Evolutionary conservation across 306 rosid species (phyloP), one percentile per base, ranked within the genome.

Genomic region (Macrotyloma uniflorum): DNA sequence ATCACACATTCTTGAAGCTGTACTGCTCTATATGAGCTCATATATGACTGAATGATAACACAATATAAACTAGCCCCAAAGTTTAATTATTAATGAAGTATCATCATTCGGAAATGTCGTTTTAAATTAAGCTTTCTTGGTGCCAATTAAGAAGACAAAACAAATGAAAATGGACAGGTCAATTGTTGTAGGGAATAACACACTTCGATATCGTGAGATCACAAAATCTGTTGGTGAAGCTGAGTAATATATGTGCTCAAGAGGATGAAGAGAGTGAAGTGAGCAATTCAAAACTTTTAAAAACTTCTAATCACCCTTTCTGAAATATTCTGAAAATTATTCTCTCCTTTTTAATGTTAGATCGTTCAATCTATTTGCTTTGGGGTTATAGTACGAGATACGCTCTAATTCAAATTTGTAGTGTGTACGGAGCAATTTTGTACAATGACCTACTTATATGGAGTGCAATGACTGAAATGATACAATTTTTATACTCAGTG

Each of bases 91-190:
- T 55, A 69, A 8, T 68, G 78, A 19, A 75, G 42, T 67, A 79
- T 64, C 74, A 42, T 74, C 15, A 53, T 54, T 54, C 57, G 62
- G 49, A 63, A 51, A 47, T 46, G 64, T 55, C 33, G 23, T 78
- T 68, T 81, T 72, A 67, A 67, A 36, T 80, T 81, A 38, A 80
- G 59, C 28, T 53, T 40, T 61, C 45, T 11, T 67, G 57, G 80
- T 26, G 75, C n/a, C 67, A 28, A 54, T 72, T 35, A 55, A 46
- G 57, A 74, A 36, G 51, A 43, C 14, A 35, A 18, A 26, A 59
- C 49, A 26, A 67, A 50, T 62, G 76, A 78, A 73, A 57, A 58
- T 47, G 40, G 50, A 54, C 45, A 36, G 33, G 35, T 74, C 69
- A 50, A 28, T 74, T 43, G 18, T 45, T 36, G 71, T 67, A 63